Evolutionary conservation across 305 asterid species (phyloP).

Genomic region (Withania somnifera): DNA sequence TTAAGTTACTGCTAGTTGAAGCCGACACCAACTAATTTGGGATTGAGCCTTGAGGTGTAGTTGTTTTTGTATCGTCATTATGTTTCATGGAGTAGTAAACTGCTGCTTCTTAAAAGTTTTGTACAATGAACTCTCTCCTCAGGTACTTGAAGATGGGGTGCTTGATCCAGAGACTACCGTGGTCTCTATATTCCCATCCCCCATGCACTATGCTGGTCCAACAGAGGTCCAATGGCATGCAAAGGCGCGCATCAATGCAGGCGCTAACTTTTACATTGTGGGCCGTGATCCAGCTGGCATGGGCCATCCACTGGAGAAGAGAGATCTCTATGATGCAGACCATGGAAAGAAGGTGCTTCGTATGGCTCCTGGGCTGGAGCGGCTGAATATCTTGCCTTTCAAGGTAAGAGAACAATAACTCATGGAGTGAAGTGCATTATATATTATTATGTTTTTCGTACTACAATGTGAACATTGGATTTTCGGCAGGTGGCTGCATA

Average conservation of each 20-base stretch:
- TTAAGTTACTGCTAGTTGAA: background rate
- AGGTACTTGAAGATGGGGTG: constrained; percentile 92
- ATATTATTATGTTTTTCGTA: background rate
- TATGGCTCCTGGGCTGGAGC: constrained; percentile 92
- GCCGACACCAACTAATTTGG: background rate
- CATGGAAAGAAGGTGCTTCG: constrained; percentile 87
- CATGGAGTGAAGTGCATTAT: background rate
- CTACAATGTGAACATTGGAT: background rate
- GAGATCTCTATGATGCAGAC: constrained; percentile 88
- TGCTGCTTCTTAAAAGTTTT: background rate
- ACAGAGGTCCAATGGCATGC: constrained; percentile 99
- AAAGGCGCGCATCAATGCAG: constrained; percentile 87
- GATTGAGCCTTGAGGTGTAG: background rate
- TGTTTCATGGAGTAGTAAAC: background rate
- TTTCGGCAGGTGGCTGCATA: constrained; percentile 77
- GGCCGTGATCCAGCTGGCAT: constrained; percentile 96
- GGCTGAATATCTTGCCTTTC: constrained; percentile 81
- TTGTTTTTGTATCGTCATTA: background rate
- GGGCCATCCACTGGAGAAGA: constrained; percentile 79
- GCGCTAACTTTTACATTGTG: constrained; percentile 86
- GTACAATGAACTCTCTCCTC: background rate
- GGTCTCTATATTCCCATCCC: constrained; percentile 90
- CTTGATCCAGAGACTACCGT: constrained; percentile 89
- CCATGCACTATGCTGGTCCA: constrained; percentile 97
- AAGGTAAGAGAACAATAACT: constrained; percentile 29